Conservation (phyloP, 2,329 filamentous ascomycete species). For the Helminthosporium solani region DNA sequence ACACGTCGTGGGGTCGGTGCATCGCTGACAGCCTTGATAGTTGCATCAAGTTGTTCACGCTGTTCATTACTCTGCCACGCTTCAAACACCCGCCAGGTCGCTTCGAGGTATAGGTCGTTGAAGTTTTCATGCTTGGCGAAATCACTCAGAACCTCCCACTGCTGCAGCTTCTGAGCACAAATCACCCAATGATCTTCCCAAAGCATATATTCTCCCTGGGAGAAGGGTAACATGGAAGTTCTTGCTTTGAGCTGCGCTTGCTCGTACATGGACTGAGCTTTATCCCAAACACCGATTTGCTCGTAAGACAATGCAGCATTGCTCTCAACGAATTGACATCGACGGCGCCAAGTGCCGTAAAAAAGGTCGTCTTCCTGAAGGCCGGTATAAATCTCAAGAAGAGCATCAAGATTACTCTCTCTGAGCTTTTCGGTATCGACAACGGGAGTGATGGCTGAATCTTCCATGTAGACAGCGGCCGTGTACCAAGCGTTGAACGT, state of each 20-base stretch:
- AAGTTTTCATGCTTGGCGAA: conserved; percentile 99
- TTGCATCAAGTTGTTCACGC: conserved; percentile 83
- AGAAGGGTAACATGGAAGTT: conserved; percentile 94
- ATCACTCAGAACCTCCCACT: conserved; percentile 97
- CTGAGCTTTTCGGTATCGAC: conserved; percentile 80
- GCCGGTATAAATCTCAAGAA: conserved; percentile 89
- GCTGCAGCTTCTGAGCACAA: conserved; percentile 95
- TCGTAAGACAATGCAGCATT: conserved; percentile 97
- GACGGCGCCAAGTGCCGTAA: conserved; percentile 92
- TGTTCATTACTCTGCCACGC: conserved; percentile 88
- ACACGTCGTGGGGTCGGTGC: conserved; percentile 89
- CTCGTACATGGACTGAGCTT: conserved; percentile 96
- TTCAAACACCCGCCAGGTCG: conserved; percentile 92
- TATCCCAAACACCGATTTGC: conserved; percentile 99
- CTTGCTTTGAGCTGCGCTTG: conserved; percentile 95
- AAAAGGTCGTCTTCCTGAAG: conserved; percentile 96
- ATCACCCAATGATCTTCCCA: conserved; percentile 99
- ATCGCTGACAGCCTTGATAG: conserved; percentile 97
- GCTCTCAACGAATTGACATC: conserved; percentile 95
- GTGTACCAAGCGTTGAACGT: conserved; percentile 98
- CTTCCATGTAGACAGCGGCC: conserved; percentile 86
- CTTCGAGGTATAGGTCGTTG: conserved; percentile 92
- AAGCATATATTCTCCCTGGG: conserved; percentile 94
- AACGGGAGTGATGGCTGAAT: conserved; percentile 78
- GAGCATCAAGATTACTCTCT: conserved; percentile 92